phyloP scores from a whole-genome alignment of 164 flowering plant species.

The Berberis thunbergii region DNA sequence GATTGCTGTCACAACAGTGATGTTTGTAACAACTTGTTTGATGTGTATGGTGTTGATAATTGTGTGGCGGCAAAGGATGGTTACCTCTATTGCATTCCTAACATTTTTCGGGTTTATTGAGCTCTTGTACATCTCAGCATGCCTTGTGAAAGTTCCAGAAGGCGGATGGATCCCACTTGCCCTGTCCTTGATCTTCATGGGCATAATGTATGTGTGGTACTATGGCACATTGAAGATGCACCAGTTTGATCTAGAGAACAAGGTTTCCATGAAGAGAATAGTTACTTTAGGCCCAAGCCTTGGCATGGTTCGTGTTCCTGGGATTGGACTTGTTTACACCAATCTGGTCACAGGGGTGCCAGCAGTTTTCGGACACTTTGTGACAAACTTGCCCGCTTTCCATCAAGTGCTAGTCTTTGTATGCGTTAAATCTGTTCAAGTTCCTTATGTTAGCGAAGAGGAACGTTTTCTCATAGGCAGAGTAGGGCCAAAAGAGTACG shows the following conservation, averaged over 20 bases:
- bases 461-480: constrained; percentile 44
- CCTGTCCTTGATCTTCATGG: constrained; percentile 41
- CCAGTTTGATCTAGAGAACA: constrained; percentile 53
- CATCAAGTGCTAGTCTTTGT: constrained; percentile 63
- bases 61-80: constrained; percentile 44
- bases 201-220: constrained; percentile 54
- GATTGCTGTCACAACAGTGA: constrained; percentile 54
- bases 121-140: constrained; percentile 53
- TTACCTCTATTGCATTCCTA: constrained; percentile 25
- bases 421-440: constrained; percentile 51
- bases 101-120: constrained; percentile 53
- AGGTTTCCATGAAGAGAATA: constrained; percentile 54
- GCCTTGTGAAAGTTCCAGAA: constrained; percentile 38
- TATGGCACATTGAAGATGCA: constrained; percentile 54
- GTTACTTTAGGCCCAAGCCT: constrained; percentile 51
- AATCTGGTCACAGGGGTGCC: constrained; percentile 57
- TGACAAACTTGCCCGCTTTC: constrained; percentile 66
- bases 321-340: constrained; percentile 54
- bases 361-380: constrained; percentile 55
- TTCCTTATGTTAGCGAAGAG: constrained; percentile 35
- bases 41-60: constrained; percentile 47
- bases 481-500: constrained; percentile 49
- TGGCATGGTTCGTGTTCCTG: constrained; percentile 66
- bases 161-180: constrained; percentile 70
- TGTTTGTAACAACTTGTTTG: constrained; percentile 70